Conservation (phyloP, 768 basidiomycete species). For the Naganishia kalamii region DNA sequence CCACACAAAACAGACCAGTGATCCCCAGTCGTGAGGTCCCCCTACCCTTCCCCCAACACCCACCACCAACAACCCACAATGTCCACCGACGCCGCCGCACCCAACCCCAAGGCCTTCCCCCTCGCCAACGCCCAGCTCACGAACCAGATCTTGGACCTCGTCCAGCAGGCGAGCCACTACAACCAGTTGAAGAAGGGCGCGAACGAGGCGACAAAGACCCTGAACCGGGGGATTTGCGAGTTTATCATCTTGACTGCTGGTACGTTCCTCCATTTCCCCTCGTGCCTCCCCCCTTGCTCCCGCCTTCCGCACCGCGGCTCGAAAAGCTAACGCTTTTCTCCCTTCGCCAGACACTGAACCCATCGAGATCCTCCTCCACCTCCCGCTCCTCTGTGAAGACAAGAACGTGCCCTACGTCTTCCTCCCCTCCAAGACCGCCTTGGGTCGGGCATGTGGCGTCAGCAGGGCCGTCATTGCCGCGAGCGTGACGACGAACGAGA, state of each 20-base stretch:
- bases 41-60: neutral
- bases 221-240: slow-evolving; percentile 96
- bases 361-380: slow-evolving; percentile 91
- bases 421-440: slow-evolving; percentile 86
- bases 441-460: slow-evolving; percentile 93
- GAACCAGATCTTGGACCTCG: slow-evolving; percentile 89
- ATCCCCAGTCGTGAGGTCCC: slow-evolving; percentile 39
- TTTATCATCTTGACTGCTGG: slow-evolving; percentile 82
- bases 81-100: slow-evolving; percentile 49
- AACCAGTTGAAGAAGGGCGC: slow-evolving; percentile 99
- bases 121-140: slow-evolving; percentile 77
- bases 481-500: slow-evolving; percentile 93
- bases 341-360: slow-evolving; percentile 75
- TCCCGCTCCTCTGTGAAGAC: slow-evolving; percentile 95
- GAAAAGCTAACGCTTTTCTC: neutral
- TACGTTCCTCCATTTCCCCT: slow-evolving; percentile 10
- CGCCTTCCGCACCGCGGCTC: too few relatives aligned
- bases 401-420: slow-evolving; percentile 99
- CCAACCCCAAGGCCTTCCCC: slow-evolving; percentile 76
- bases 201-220: slow-evolving; percentile 97
- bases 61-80: slow-evolving; percentile 20
- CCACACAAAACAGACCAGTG: slow-evolving; percentile 31
- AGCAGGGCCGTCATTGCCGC: slow-evolving; percentile 90
- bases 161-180: slow-evolving; percentile 92
- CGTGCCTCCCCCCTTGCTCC: too few relatives aligned